Conservation (phyloP, 2,329 filamentous ascomycete genomes). For the Cladosporium sp. region DNA sequence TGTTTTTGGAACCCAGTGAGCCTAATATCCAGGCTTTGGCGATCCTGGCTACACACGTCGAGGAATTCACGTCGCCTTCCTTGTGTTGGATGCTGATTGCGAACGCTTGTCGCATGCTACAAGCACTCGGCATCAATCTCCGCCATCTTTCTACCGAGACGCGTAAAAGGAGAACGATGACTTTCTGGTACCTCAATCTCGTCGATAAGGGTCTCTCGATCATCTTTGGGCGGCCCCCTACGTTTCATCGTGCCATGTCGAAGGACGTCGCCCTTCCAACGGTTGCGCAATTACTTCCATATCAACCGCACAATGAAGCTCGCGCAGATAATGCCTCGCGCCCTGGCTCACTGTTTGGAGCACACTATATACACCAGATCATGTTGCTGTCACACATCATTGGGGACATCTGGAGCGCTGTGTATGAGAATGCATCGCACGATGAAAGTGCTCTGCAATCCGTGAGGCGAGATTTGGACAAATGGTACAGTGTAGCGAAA, state of each 20-base stretch:
- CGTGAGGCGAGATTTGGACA: constrained; percentile 22
- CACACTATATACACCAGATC: constrained; percentile 27
- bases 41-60: constrained; percentile 25
- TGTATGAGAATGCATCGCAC: constrained; percentile 16
- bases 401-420: constrained; percentile 23
- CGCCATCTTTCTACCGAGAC: constrained; percentile 22
- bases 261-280: constrained; percentile 24
- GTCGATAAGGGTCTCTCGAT: constrained; percentile 28
- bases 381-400: constrained; percentile 21
- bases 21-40: constrained; percentile 28
- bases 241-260: constrained; percentile 25
- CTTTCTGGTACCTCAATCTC: constrained; percentile 30
- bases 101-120: constrained; percentile 30
- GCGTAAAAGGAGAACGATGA: constrained; percentile 23
- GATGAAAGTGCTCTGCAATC: constrained; percentile 4
- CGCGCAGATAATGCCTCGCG: not conserved
- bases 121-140: constrained; percentile 25
- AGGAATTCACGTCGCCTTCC: constrained; percentile 29
- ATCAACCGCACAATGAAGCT: constrained; percentile 20
- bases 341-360: constrained; percentile 24
- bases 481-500: constrained; percentile 22
- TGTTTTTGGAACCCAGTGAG: constrained; percentile 28
- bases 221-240: constrained; percentile 26
- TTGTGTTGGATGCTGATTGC: constrained; percentile 30
- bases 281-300: constrained; percentile 23